Percentiles rank a stretch among this genome's conserved stretches.
phyloP scores from a whole-genome alignment of 768 basidiomycete species.

The Tulasnella sp. region DNA sequence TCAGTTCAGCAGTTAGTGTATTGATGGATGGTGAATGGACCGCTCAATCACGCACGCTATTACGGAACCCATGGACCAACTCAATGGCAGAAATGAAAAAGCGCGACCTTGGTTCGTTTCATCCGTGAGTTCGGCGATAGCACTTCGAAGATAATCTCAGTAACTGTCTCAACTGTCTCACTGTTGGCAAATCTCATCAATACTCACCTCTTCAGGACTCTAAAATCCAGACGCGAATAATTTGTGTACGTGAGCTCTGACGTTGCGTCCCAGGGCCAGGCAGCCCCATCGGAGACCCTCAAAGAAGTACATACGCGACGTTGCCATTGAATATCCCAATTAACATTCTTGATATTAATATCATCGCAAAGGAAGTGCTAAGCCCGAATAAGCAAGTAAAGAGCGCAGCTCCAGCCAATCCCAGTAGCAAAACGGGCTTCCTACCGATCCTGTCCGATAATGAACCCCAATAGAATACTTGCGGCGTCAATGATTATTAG shows the following conservation, averaged over 20 bases:
- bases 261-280: no score
- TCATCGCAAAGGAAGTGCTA: conserved; percentile 8
- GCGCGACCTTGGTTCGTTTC: conserved; percentile 19
- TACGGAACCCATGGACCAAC: conserved; percentile 16
- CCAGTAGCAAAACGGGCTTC: conserved; percentile 11
- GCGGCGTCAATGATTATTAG: no score
- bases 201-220: conserved; percentile 16
- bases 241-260: no score
- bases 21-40: not conserved
- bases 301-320: no score
- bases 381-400: conserved; percentile 18
- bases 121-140: conserved; percentile 17
- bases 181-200: not conserved
- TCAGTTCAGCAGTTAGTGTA: no score
- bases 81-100: conserved; percentile 17
- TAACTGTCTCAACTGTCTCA: no score
- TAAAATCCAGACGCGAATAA: conserved; percentile 1
- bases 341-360: conserved; percentile 15
- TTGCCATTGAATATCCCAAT: conserved; percentile 14
- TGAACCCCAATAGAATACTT: conserved; percentile 24
- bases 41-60: conserved; percentile 14
- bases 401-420: conserved; percentile 21
- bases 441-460: conserved; percentile 23
- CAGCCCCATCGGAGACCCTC: no score
- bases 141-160: not conserved